Evolutionary conservation across 2,329 filamentous ascomycete species (phyloP).

Genomic region (Emericellopsis cladophorae): DNA sequence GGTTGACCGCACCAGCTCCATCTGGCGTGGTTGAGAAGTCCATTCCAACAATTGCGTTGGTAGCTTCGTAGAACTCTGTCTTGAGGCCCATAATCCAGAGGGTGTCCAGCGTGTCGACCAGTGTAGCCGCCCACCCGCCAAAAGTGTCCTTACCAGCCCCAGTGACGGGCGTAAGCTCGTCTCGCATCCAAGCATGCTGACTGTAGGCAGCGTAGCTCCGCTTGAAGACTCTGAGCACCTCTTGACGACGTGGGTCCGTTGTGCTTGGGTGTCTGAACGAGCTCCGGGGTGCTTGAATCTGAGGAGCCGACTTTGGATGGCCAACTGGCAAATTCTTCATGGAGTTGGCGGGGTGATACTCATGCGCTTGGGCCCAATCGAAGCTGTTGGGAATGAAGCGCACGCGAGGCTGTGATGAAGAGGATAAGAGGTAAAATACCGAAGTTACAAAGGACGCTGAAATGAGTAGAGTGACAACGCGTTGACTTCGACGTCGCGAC

Average conservation of each 20-base stretch:
- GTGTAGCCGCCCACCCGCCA: conserved; percentile 43
- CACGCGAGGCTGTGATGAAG: neutral
- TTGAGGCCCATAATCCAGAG: conserved; percentile 49
- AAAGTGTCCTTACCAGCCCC: conserved; percentile 33
- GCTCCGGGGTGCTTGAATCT: conserved; percentile 4
- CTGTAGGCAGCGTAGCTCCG: conserved; percentile 35
- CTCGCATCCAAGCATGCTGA: conserved; percentile 35
- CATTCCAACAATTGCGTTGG: conserved; percentile 29
- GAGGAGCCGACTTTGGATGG: conserved; percentile 1
- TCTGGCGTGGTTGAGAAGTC: conserved; percentile 33
- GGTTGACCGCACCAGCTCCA: conserved; percentile 24
- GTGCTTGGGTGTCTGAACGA: conserved; percentile 1
- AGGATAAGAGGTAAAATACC: conserved; percentile 1
- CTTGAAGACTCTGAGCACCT: conserved; percentile 4
- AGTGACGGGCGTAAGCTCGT: conserved; percentile 36
- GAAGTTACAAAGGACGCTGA: conserved; percentile 1
- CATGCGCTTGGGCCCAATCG: conserved; percentile 3
- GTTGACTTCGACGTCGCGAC: neutral
- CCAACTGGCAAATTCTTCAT: conserved; percentile 5
- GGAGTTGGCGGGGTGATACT: conserved; percentile 3
- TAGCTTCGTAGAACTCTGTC: conserved; percentile 42
- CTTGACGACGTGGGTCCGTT: conserved; percentile 4
- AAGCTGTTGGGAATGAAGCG: conserved; percentile 1
- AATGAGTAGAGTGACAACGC: conserved; percentile 1
- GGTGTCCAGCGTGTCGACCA: conserved; percentile 48